A percentile compares a stretch with the other conserved stretches of the same genome.
These are phyloP conservation scores for Trichocomaceae sp. DNA, from an alignment of 2,329 filamentous ascomycete species.

Conservation along the genomic window DNA sequence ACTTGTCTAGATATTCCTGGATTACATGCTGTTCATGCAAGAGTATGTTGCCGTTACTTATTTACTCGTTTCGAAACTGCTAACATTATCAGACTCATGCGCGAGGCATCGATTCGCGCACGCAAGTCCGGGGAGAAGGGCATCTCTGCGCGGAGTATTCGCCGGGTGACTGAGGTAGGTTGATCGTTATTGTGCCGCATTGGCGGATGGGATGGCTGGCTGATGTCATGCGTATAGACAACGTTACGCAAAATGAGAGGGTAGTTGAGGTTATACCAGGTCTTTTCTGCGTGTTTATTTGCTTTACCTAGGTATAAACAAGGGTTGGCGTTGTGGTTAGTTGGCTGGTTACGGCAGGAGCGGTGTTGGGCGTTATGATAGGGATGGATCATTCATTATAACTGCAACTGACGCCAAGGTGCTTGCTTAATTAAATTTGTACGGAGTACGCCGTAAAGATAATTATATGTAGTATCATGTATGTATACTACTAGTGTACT, in stretches of 20 bases:
- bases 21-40: constrained; percentile 76
- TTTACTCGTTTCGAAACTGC: neutral
- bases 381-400: too few relatives aligned
- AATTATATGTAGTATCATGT: too few relatives aligned
- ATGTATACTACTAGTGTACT: too few relatives aligned
- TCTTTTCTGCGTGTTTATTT: neutral
- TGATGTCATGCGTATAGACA: constrained; percentile 40
- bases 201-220: too few relatives aligned
- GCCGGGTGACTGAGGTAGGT: constrained; percentile 67
- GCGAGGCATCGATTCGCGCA: constrained; percentile 69
- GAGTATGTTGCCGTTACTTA: constrained; percentile 40
- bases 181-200: too few relatives aligned
- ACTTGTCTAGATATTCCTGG: constrained; percentile 60
- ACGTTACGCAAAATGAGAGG: constrained; percentile 63
- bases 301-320: too few relatives aligned
- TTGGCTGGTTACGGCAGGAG: too few relatives aligned
- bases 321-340: too few relatives aligned
- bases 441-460: too few relatives aligned
- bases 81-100: constrained; percentile 56
- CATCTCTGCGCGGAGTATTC: constrained; percentile 67
- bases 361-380: too few relatives aligned
- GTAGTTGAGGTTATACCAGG: constrained; percentile 33
- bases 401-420: too few relatives aligned
- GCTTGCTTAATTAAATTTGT: too few relatives aligned
- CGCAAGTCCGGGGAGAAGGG: constrained; percentile 67